Conservation (phyloP, 768 basidiomycete genomes). For the Macrolepiota fuliginosa region DNA sequence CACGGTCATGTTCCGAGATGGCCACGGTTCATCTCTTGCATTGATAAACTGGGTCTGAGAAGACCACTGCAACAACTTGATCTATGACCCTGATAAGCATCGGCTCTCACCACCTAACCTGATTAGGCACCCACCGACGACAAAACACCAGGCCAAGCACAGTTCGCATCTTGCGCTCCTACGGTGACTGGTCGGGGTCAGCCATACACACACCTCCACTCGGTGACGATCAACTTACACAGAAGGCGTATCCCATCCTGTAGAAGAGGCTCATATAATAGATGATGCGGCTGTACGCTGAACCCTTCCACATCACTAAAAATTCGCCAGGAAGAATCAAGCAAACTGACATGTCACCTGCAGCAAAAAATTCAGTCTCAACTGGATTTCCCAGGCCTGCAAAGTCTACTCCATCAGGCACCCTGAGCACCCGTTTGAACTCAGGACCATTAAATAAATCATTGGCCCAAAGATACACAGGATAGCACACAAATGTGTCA, state of each 20-base stretch:
- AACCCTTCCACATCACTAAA: neutral
- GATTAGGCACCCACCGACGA: constrained; percentile 20
- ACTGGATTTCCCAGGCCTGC: constrained; percentile 13
- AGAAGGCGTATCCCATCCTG: constrained; percentile 26
- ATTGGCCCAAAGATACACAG: constrained; percentile 20
- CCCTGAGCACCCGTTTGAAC: constrained; percentile 15
- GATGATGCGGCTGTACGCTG: constrained; percentile 20
- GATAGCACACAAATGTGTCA: constrained; percentile 17
- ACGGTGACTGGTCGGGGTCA: constrained; percentile 22
- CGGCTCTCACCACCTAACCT: neutral
- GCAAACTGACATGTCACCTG: constrained; percentile 20
- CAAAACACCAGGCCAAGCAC: constrained; percentile 26
- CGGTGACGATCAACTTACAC: constrained; percentile 18
- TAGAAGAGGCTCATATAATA: constrained; percentile 24
- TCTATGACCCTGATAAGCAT: constrained; percentile 5
- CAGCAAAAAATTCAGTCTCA: constrained; percentile 11
- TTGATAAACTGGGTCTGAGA: constrained; percentile 25
- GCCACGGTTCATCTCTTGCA: constrained; percentile 28
- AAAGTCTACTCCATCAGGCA: constrained; percentile 19
- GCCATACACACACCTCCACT: neutral
- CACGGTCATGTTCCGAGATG: constrained; percentile 18
- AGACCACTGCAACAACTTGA: constrained; percentile 23
- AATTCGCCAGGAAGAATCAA: neutral
- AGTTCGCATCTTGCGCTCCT: constrained; percentile 27
- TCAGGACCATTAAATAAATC: constrained; percentile 17